Base-by-base conservation (phyloP, 495 filamentous ascomycete species). In the Xylaria bambusicola region DNA sequence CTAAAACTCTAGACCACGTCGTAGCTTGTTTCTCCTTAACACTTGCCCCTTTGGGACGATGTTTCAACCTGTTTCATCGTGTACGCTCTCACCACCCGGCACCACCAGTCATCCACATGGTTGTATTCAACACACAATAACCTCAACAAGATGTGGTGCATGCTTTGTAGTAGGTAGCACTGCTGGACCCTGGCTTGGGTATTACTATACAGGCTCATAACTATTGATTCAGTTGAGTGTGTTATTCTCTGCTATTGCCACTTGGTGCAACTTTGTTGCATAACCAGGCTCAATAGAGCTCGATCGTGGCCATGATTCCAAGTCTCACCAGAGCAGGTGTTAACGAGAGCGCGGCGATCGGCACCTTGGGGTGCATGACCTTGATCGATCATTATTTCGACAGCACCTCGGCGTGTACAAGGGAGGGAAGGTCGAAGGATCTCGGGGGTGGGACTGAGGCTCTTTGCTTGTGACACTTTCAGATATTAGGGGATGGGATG, bases 11-110 rank as follows among this genome's bases (percentile, higher is more conserved):
- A 13, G 40, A 23, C 52, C 12, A 10, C 3, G 13, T 38, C 3
- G 6, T 38, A n/a, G 31, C 31, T 51, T 51, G 26, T 35, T 33
- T 51, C 41, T 33, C 27, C 3, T 18, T 26, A 48, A 20, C 38
- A 26, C 53, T 47, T 56, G 35, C 53, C 42, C 17, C 6, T 33
- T 56, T 47, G 44, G 42, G 41, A 17, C 8, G 3, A 47, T 48
- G 53, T 56, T 56, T 56, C 41, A 48, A 56, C 41, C 24, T 38
- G 53, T 48, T 56, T 33, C 29, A 33, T 33, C 29, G 10, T n/a
- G n/a, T n/a, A n/a, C n/a, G n/a, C n/a, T n/a, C n/a, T 56, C 53
- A 56, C 8, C 45, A 20, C 21, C 41, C 53, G 47, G 45, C 2
- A 13, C 41, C 41, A 44, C 21, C 21, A 20, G 41, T 44, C 41